phyloP scores from a whole-genome alignment of 2,329 filamentous ascomycete genomes.

The Talaromyces sp. region DNA sequence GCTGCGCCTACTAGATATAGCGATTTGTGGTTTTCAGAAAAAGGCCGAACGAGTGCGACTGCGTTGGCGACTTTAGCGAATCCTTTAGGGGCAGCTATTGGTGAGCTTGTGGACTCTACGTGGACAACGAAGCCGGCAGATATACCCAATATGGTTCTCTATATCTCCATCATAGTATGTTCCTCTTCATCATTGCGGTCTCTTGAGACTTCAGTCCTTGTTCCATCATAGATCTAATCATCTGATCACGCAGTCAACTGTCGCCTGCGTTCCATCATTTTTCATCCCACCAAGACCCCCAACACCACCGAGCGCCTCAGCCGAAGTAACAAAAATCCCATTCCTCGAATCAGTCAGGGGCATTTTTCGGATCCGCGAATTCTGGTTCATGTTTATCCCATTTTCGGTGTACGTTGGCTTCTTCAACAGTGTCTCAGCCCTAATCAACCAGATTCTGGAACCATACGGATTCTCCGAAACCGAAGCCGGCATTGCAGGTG shows the following conservation, averaged over 20 bases:
- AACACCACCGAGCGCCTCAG: conserved; percentile 67
- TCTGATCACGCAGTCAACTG: conserved; percentile 48
- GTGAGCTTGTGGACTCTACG: conserved; percentile 78
- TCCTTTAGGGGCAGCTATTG: conserved; percentile 81
- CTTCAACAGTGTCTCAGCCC: conserved; percentile 86
- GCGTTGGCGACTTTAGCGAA: conserved; percentile 81
- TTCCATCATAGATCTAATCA: not conserved
- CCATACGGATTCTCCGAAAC: conserved; percentile 82
- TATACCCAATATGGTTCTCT: conserved; percentile 77
- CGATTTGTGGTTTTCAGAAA: conserved; percentile 87
- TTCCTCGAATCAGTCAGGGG: conserved; percentile 50
- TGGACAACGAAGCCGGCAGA: conserved; percentile 61
- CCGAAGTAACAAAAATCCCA: conserved; percentile 51
- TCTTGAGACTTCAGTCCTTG: not conserved
- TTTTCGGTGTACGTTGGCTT: conserved; percentile 81
- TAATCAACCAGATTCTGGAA: conserved; percentile 82
- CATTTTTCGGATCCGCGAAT: conserved; percentile 59
- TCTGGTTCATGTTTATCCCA: conserved; percentile 76
- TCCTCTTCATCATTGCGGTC: not conserved
- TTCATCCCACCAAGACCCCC: conserved; percentile 74
- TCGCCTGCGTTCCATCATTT: conserved; percentile 67
- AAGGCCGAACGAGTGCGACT: conserved; percentile 79
- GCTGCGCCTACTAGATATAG: conserved; percentile 85
- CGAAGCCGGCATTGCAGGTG: conserved; percentile 84
- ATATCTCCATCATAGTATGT: conserved; percentile 73